Percentiles rank a stretch among this genome's conserved stretches.
Conservation (phyloP, 352 stramenopile genomes). For the Globisporangium emineosum region DNA sequence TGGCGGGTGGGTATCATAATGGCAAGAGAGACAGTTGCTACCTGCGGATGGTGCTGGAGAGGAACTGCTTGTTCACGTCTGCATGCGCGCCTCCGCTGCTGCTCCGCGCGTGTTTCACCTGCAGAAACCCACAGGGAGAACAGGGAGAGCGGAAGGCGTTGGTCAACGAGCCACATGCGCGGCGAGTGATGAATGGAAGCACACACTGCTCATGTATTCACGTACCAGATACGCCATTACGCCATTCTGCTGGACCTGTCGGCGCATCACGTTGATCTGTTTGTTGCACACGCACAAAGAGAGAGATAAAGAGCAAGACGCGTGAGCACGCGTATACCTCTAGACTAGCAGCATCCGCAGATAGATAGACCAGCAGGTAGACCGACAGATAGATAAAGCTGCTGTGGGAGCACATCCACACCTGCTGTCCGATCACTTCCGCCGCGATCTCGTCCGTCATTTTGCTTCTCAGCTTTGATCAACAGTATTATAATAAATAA, state of each 20-base stretch:
- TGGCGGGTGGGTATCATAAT: background rate
- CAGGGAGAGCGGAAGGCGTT: background rate
- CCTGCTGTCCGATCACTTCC: constrained; percentile 8
- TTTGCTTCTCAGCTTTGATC: background rate
- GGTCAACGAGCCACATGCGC: background rate
- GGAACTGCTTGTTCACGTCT: constrained; percentile 70
- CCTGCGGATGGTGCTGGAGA: constrained; percentile 60
- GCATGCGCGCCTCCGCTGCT: constrained; percentile 15
- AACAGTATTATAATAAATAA: no score
- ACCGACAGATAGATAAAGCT: background rate
- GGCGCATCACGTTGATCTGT: constrained; percentile 34
- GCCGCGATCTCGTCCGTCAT: constrained; percentile 9
- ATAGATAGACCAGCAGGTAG: background rate
- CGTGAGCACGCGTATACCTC: background rate
- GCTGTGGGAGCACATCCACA: background rate
- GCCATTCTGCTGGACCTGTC: constrained; percentile 33
- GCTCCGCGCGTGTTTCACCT: constrained; percentile 22
- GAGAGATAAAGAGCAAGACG: background rate
- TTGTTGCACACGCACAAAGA: background rate
- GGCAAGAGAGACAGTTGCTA: constrained; percentile 18
- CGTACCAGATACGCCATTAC: constrained; percentile 55
- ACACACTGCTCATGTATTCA: background rate
- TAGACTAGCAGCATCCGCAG: background rate
- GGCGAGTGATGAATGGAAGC: background rate
- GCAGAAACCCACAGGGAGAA: background rate